Conservation (phyloP, 257 asterid genomes). For the Nicotiana tomentosiformis region DNA sequence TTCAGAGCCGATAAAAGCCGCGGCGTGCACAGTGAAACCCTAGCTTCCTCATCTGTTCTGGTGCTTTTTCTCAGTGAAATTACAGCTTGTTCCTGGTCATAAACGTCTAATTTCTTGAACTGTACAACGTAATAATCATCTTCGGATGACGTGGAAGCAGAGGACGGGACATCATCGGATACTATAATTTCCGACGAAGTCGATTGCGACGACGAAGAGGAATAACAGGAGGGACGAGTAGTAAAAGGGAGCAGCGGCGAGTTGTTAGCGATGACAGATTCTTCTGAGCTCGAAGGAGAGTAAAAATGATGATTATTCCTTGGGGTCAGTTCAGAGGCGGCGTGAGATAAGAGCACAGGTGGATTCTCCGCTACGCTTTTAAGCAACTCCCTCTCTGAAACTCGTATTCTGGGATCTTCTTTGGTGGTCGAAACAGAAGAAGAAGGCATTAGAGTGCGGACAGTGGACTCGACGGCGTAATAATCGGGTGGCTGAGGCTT, state of each 20-base stretch:
- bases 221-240: slow-evolving; percentile 66
- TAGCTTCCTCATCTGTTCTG: slow-evolving; percentile 45
- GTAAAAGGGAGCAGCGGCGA: slow-evolving; percentile 63
- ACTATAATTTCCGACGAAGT: slow-evolving; percentile 54
- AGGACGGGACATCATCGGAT: slow-evolving; percentile 29
- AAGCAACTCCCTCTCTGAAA: slow-evolving; percentile 49
- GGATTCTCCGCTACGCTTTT: slow-evolving; percentile 45
- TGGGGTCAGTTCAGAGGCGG: slow-evolving; percentile 45
- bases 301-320: slow-evolving; percentile 22
- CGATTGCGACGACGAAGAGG: slow-evolving; percentile 62
- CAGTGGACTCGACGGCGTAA: slow-evolving; percentile 34
- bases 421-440: background rate
- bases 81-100: slow-evolving; percentile 77
- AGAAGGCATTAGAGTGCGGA: slow-evolving; percentile 29
- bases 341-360: slow-evolving; percentile 35
- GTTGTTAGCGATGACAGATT: slow-evolving; percentile 72
- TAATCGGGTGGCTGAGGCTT: slow-evolving; percentile 48
- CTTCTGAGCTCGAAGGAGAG: slow-evolving; percentile 72
- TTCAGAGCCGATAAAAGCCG: slow-evolving; percentile 57
- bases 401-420: slow-evolving; percentile 18
- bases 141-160: slow-evolving; percentile 23
- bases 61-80: slow-evolving; percentile 66
- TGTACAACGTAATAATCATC: slow-evolving; percentile 35
- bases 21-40: slow-evolving; percentile 56
- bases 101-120: slow-evolving; percentile 49